phyloP scores from a whole-genome alignment of 345 rosid species.

The Gossypium sturtianum region DNA sequence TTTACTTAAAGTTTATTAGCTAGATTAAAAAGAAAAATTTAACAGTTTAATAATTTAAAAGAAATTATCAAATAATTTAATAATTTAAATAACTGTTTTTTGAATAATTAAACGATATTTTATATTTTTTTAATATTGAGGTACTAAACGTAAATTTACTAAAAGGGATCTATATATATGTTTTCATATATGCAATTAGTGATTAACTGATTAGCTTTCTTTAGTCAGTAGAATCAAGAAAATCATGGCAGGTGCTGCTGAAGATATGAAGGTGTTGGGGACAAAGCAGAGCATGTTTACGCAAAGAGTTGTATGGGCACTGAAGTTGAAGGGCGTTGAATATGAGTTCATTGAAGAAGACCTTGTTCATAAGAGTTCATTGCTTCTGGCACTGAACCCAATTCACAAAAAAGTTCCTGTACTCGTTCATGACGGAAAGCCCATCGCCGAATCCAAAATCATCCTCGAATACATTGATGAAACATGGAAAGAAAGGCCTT shows the following conservation, averaged over 20 bases:
- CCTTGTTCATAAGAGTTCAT: neutral
- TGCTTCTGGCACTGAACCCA: neutral
- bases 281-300: neutral
- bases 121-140: too few relatives aligned
- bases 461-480: neutral
- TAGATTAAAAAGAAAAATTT: too few relatives aligned
- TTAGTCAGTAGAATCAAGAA: neutral
- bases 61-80: too few relatives aligned
- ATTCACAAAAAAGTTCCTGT: neutral
- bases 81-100: too few relatives aligned
- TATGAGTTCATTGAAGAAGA: neutral
- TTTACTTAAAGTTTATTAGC: too few relatives aligned
- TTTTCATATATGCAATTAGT: neutral
- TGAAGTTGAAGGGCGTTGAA: slow-evolving; percentile 1
- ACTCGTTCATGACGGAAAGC: neutral
- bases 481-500: neutral
- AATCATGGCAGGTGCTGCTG: neutral
- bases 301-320: neutral
- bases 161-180: neutral
- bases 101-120: too few relatives aligned
- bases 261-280: neutral
- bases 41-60: too few relatives aligned
- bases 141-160: too few relatives aligned
- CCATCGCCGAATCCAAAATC: neutral
- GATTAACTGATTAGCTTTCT: neutral